These are phyloP conservation scores for Ottelia alismoides DNA, from an alignment of 106 monocot genomes.

Conservation along the genomic window DNA sequence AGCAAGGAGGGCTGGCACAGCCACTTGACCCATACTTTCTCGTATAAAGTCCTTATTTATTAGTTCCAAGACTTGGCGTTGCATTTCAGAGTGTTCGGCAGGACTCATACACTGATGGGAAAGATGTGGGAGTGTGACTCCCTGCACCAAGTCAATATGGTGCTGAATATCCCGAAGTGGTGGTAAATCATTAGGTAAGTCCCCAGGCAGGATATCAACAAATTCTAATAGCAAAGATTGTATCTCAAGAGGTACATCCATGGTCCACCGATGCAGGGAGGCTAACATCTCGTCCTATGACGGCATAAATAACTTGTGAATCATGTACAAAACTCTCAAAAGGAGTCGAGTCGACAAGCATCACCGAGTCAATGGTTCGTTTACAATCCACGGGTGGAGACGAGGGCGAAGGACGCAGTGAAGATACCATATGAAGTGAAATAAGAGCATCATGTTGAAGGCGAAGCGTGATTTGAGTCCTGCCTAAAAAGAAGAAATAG, in stretches of 20 bases:
- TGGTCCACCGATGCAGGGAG: not conserved
- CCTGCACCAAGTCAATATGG: not conserved
- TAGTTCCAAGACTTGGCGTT: not conserved
- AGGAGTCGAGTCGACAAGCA: not conserved
- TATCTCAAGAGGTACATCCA: no score
- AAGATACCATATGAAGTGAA: no score
- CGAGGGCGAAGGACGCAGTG: no score
- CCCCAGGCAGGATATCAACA: no score
- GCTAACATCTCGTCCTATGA: not conserved
- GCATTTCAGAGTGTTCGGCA: not conserved
- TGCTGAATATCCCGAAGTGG: not conserved
- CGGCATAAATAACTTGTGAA: not conserved
- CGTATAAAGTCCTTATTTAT: not conserved
- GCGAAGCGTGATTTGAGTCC: no score
- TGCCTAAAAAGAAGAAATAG: not conserved
- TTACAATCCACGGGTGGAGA: not conserved
- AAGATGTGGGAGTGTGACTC: not conserved
- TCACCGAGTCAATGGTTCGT: not conserved
- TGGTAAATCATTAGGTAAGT: not conserved
- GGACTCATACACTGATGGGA: not conserved
- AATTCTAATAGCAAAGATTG: not conserved
- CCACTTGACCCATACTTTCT: conserved; percentile 6
- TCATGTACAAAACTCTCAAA: not conserved
- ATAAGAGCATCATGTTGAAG: no score
- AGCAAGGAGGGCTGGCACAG: conserved; percentile 3